A percentile compares a stretch with the other conserved stretches of the same genome.
Evolutionary conservation across 192 early-diverging fungal species (phyloP).

Genomic region (Funneliformis mosseae): DNA sequence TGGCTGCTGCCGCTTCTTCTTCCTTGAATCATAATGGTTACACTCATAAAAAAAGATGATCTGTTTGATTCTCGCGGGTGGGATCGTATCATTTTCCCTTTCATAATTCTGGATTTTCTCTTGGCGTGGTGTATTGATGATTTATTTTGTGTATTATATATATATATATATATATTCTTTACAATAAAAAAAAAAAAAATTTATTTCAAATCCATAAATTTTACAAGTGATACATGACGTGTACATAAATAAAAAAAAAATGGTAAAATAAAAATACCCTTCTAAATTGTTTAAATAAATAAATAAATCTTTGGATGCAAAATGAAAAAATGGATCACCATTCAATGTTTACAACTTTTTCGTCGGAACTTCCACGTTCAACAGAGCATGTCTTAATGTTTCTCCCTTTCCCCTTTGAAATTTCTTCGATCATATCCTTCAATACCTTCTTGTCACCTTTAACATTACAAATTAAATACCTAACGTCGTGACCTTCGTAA

Average conservation of each 20-base stretch:
- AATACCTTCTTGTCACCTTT: background rate
- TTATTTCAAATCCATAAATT: too few species aligned
- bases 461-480: background rate
- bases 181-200: too few species aligned
- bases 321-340: background rate
- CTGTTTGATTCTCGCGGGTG: background rate
- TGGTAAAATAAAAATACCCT: too few species aligned
- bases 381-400: background rate
- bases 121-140: too few species aligned
- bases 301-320: background rate
- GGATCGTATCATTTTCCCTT: too few species aligned
- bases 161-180: too few species aligned
- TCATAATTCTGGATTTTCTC: too few species aligned
- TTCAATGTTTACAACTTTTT: background rate
- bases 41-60: background rate
- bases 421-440: background rate
- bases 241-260: background rate
- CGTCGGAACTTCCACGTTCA: background rate
- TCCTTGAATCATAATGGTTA: background rate
- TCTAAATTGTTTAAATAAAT: background rate
- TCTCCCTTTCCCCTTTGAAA: background rate
- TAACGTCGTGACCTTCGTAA: background rate
- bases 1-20: background rate
- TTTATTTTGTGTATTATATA: too few species aligned
- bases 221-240: too few species aligned